phyloP scores from a whole-genome alignment of 192 early-diverging fungal species.

The Coemansia sp. region DNA sequence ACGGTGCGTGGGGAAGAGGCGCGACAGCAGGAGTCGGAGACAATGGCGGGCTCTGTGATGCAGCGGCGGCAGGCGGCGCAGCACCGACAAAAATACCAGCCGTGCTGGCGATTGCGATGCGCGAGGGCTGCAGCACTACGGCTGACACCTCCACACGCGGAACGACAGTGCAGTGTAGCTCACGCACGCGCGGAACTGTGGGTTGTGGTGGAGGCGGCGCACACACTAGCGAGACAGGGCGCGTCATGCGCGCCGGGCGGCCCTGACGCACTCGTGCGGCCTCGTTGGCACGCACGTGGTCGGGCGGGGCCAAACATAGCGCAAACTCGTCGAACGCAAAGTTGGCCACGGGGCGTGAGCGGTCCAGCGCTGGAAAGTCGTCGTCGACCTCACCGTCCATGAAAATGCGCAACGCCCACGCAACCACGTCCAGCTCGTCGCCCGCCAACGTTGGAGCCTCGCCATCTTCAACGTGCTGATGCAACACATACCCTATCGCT shows the following conservation, averaged over 20 bases:
- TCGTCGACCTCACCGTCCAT: conserved; percentile 97
- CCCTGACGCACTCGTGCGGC: conserved; percentile 48
- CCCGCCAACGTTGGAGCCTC: conserved; percentile 62
- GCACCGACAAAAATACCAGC: conserved; percentile 45
- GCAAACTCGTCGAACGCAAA: conserved; percentile 92
- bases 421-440: conserved; percentile 63
- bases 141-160: conserved; percentile 26
- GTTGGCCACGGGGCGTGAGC: conserved; percentile 77
- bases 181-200: not conserved
- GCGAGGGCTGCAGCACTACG: conserved; percentile 39
- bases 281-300: conserved; percentile 63
- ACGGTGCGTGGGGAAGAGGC: conserved; percentile 4
- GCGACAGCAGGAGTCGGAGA: not conserved
- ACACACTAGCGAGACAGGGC: conserved; percentile 21
- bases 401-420: conserved; percentile 90
- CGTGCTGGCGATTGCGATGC: conserved; percentile 30
- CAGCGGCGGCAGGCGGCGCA: conserved; percentile 2
- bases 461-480: conserved; percentile 79
- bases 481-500: conserved; percentile 88
- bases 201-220: conserved; percentile 2
- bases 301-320: conserved; percentile 72
- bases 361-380: conserved; percentile 93
- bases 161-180: conserved; percentile 6
- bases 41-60: not conserved
- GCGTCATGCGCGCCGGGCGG: conserved; percentile 33